Evolutionary conservation across 306 rosid species (phyloP), one percentile per base, ranked within the genome.

Genomic region (Ammopiptanthus mongolicus): DNA sequence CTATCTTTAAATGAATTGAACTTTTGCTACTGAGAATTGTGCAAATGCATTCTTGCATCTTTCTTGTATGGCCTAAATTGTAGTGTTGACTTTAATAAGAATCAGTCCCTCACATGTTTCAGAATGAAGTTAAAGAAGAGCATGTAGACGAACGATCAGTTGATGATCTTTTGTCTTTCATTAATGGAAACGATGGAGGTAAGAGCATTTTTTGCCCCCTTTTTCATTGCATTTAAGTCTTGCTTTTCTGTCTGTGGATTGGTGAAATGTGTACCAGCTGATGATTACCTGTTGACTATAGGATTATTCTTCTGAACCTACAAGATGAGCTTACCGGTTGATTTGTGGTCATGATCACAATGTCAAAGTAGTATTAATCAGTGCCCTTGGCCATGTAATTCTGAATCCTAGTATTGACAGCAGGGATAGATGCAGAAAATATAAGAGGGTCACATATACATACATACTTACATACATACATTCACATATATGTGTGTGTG

Each of bases 111-210:
- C 66, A 13, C 55, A n/a, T 73, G 75, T 87, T 89, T 81, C 91
- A 96, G 99, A 90, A 85, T 79, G 97, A 95, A 83, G 80, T 59
- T 69, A 97, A 90, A 84, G 91, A 84, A 69, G 97, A 89, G 78
- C 92, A 12, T 7, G 89, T 87, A 21, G 99, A 96, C 83, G 93
- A 92, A 63, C 96, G 99, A 72, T 96, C 99, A 5, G 92, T 96
- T 13, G 99, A 96, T 78, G 99, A 96, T 77, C 93, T 96, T 17
- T 84, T 96, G 83, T 88, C 97, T 71, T 96, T 90, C 83, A 96
- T 96, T 73, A 96, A 96, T 81, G 98, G 99, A 64, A 88, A 84
- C 69, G 88, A 86, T 34, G 82, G 87, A 88, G 97, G 99, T 96
- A 87, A 71, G 18, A 80, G 65, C 55, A 42, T 25, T 25, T 41